Percentiles rank a stretch among this genome's conserved stretches.
phyloP scores from a whole-genome alignment of 1,284 basidiomycete genomes.

The Exobasidium rhododendri region DNA sequence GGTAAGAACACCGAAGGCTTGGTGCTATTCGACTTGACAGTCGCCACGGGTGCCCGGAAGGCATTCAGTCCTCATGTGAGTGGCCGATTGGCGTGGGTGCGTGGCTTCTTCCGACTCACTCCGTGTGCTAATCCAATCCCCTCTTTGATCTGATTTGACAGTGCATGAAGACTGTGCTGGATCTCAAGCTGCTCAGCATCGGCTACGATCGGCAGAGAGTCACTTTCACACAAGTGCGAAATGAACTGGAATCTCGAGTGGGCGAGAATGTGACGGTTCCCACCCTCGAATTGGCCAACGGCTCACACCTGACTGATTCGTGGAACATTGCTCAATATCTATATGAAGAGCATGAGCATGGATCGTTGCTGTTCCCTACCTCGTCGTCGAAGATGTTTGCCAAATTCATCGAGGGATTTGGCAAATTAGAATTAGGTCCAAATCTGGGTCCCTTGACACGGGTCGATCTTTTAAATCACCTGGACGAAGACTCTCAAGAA shows the following conservation, averaged over 20 bases:
- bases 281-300: slow-evolving; percentile 32
- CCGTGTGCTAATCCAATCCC: too few relatives aligned
- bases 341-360: slow-evolving; percentile 27
- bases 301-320: slow-evolving; percentile 36
- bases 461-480: slow-evolving; percentile 23
- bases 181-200: slow-evolving; percentile 36
- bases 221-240: slow-evolving; percentile 40
- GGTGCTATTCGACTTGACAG: slow-evolving; percentile 41
- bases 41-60: slow-evolving; percentile 18
- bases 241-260: slow-evolving; percentile 27
- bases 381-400: slow-evolving; percentile 29
- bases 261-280: slow-evolving; percentile 42
- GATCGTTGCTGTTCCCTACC: slow-evolving; percentile 25
- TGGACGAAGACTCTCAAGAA: slow-evolving; percentile 27
- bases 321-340: slow-evolving; percentile 35
- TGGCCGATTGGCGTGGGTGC: background rate
- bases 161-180: slow-evolving; percentile 38
- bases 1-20: slow-evolving; percentile 19
- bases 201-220: slow-evolving; percentile 41
- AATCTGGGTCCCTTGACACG: slow-evolving; percentile 27
- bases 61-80: slow-evolving; percentile 30
- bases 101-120: too few relatives aligned
- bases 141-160: too few relatives aligned
- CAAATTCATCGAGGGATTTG: slow-evolving; percentile 31
- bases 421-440: slow-evolving; percentile 28